These are phyloP conservation scores for Clarireedia monteithiana DNA, from an alignment of 2,329 filamentous ascomycete species.

Conservation along the genomic window DNA sequence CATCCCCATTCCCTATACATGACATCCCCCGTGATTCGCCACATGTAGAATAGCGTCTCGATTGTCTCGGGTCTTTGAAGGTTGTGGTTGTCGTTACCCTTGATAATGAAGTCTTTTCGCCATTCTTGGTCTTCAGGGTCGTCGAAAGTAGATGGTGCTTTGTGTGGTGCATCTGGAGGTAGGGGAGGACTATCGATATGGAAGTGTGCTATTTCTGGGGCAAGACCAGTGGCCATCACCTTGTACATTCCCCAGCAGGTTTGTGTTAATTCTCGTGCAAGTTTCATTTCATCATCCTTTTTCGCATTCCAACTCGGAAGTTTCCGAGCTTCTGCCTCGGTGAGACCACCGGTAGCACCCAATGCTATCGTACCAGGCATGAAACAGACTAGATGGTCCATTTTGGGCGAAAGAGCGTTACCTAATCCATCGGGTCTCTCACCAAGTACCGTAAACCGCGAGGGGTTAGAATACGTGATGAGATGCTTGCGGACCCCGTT, in stretches of 20 bases:
- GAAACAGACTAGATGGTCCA: constrained; percentile 98
- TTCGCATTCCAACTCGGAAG: constrained; percentile 64
- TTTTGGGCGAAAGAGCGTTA: constrained; percentile 68
- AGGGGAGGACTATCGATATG: constrained; percentile 62
- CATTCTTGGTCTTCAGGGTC: constrained; percentile 49
- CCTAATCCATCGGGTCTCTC: constrained; percentile 72
- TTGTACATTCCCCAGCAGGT: constrained; percentile 99
- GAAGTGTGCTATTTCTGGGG: constrained; percentile 91
- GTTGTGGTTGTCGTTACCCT: constrained; percentile 81
- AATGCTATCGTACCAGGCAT: constrained; percentile 93
- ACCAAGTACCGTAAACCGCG: constrained; percentile 79
- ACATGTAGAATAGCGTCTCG: constrained; percentile 98
- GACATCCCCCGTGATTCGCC: constrained; percentile 86
- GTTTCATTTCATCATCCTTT: constrained; percentile 78
- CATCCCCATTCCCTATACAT: constrained; percentile 95
- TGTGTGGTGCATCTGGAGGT: constrained; percentile 47
- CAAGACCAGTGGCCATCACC: constrained; percentile 81
- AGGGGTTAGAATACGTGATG: constrained; percentile 75
- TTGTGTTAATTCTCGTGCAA: constrained; percentile 86
- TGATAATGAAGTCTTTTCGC: constrained; percentile 73
- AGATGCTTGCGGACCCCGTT: constrained; percentile 84
- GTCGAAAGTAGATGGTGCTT: constrained; percentile 44
- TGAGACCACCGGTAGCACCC: constrained; percentile 70
- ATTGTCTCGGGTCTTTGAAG: constrained; percentile 92
- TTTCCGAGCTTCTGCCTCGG: constrained; percentile 68